Percentiles rank a stretch among this genome's conserved stretches.
phyloP scores from a whole-genome alignment of 371 early-diverging fungal species.

The Mucor racemosus region DNA sequence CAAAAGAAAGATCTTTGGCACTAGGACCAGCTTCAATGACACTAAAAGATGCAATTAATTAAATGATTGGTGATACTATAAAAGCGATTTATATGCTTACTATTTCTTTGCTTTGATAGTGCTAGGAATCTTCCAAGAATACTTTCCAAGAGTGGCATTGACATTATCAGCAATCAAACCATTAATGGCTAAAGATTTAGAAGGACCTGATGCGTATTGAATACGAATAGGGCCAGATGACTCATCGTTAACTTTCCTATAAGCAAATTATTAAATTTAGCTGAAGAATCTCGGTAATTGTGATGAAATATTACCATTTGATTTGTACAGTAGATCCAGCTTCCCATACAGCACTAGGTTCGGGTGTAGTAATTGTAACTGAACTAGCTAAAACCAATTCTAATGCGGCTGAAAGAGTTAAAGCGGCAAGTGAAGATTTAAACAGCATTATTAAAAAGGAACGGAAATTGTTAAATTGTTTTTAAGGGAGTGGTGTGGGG shows the following conservation, averaged over 20 bases:
- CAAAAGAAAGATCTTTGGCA: slow-evolving; percentile 49
- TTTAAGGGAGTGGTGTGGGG: slow-evolving; percentile 10
- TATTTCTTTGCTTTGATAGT: slow-evolving; percentile 38
- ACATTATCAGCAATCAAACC: slow-evolving; percentile 45
- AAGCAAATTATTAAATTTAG: background rate
- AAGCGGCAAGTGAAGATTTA: slow-evolving; percentile 17
- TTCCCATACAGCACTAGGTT: slow-evolving; percentile 36
- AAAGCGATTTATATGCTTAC: slow-evolving; percentile 16
- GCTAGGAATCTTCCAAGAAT: slow-evolving; percentile 45
- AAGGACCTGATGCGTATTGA: slow-evolving; percentile 49
- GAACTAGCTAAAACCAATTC: slow-evolving; percentile 32
- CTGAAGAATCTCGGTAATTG: background rate
- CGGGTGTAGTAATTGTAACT: slow-evolving; percentile 34
- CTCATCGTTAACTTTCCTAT: slow-evolving; percentile 25
- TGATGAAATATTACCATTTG: slow-evolving; percentile 34
- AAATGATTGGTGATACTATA: background rate
- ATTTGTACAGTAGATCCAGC: slow-evolving; percentile 45
- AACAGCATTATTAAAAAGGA: slow-evolving; percentile 23
- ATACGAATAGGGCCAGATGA: slow-evolving; percentile 28
- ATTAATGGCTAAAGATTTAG: slow-evolving; percentile 40
- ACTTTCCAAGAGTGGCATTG: slow-evolving; percentile 33
- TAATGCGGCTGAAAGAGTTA: slow-evolving; percentile 24
- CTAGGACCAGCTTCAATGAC: slow-evolving; percentile 50
- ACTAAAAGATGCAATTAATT: slow-evolving; percentile 16
- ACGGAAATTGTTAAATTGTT: slow-evolving; percentile 10